Percentiles rank a stretch among this genome's conserved stretches.
Evolutionary conservation across 176 grass and related monocot genomes (phyloP).

Genomic region (Cenchrus fungigraminus): DNA sequence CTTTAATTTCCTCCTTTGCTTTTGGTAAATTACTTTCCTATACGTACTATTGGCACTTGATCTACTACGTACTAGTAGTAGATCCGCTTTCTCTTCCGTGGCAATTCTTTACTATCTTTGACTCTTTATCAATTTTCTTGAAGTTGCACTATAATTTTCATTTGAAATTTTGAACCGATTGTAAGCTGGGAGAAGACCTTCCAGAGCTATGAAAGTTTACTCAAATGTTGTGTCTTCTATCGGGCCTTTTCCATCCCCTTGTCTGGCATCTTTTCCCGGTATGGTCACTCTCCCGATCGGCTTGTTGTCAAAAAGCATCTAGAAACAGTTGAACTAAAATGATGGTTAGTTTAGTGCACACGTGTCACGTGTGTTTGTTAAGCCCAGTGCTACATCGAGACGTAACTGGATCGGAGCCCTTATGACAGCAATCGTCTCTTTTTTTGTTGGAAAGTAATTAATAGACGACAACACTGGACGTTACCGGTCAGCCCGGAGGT

Average conservation of each 20-base stretch:
- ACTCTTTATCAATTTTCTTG: neutral
- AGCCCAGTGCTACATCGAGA: neutral
- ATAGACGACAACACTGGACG: too few relatives aligned
- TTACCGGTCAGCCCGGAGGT: too few relatives aligned
- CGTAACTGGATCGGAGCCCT: neutral
- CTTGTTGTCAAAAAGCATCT: constrained; percentile 38
- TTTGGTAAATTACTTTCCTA: neutral
- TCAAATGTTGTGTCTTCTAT: neutral
- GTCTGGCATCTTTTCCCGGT: neutral
- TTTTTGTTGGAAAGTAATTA: too few relatives aligned
- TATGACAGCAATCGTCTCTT: too few relatives aligned
- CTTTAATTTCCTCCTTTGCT: neutral
- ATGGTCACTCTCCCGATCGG: neutral
- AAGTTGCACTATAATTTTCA: neutral
- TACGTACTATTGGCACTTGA: neutral
- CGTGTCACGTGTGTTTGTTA: neutral
- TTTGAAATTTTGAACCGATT: neutral
- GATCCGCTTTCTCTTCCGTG: too few relatives aligned
- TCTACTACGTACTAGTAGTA: neutral
- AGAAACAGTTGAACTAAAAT: constrained; percentile 29
- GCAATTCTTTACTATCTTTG: neutral
- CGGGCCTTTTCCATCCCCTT: neutral
- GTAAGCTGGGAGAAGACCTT: neutral
- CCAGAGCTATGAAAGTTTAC: neutral
- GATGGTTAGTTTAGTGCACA: constrained; percentile 2